Evolutionary conservation across 257 asterid species (phyloP), one percentile per base, ranked within the genome.

Genomic region (Salvia splendens): DNA sequence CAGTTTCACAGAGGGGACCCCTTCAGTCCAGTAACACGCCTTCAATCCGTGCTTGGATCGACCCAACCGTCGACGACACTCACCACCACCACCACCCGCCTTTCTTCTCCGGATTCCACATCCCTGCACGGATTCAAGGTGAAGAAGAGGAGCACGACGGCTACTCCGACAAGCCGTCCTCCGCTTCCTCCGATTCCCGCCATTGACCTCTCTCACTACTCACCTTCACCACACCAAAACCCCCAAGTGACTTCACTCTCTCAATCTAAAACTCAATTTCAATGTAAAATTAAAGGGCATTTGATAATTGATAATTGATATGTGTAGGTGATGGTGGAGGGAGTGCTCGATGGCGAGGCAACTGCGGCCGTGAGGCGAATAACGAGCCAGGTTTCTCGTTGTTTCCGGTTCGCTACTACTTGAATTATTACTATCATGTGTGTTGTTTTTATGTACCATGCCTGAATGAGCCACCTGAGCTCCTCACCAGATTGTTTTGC

Each of bases 21-120:
- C 99, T 94, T 94, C 99, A 94, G 99, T 94, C 99, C 99, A 94
- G 91, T 94, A 82, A 80, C 85, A 70, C 97, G 78, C 87, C 99
- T 88, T 91, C 97, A 70, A 15, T 85, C 85, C 97, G 97, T 81
- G 97, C 97, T 79, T 91, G 95, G 95, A 83, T 88, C 80, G 97
- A 94, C 75, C 91, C 92, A 8, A 93, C 95, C 10, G 60, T 88
- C 12, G 60, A 88, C 17, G n/a, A n/a, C n/a, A n/a, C n/a, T n/a
- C 68, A 86, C 30, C 69, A 77, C 41, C 84, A n/a, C 17, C 68
- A 86, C 30, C 69, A 77, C 41, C 84, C 79, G 54, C 93, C 95
- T 24, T 68, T 84, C 15, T 90, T 89, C 75, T 55, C 94, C 3
- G 98, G 96, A 63, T 90, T 90, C 51, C 92, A 72, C 67, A 74